Evolutionary conservation across 495 filamentous ascomycete species (phyloP).

Genomic region (Lasiosphaeria miniovina): DNA sequence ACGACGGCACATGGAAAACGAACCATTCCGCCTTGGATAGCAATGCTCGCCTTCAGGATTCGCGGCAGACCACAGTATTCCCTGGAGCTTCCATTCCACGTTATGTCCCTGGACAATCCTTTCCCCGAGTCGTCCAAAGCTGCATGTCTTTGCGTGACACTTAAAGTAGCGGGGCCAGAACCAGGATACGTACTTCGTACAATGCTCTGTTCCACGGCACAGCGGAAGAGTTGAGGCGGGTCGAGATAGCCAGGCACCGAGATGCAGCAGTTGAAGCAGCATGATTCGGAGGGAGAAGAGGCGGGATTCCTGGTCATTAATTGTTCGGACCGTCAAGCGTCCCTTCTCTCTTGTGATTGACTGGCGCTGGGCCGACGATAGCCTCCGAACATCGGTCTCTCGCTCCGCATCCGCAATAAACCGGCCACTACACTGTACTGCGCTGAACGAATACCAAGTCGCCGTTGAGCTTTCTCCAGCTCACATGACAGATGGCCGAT

Average conservation of each 20-base stretch:
- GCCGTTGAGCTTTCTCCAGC: background rate
- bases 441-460: background rate
- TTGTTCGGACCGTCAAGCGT: background rate
- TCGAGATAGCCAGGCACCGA: background rate
- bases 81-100: background rate
- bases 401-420: no score
- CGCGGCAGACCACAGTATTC: background rate
- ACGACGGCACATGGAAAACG: background rate
- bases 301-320: background rate
- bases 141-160: background rate
- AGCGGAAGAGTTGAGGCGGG: background rate
- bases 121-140: background rate
- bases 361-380: slow-evolving; percentile 8
- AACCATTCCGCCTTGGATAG: background rate
- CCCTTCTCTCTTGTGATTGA: background rate
- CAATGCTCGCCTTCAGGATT: background rate
- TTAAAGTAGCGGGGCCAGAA: background rate
- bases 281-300: background rate
- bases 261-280: background rate
- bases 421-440: no score
- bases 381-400: background rate
- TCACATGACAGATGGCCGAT: slow-evolving; percentile 21
- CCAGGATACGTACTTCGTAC: no score
- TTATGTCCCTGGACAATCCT: background rate
- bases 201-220: background rate